phyloP scores from a whole-genome alignment of 2,329 filamentous ascomycete species.

The Onygenales sp. region DNA sequence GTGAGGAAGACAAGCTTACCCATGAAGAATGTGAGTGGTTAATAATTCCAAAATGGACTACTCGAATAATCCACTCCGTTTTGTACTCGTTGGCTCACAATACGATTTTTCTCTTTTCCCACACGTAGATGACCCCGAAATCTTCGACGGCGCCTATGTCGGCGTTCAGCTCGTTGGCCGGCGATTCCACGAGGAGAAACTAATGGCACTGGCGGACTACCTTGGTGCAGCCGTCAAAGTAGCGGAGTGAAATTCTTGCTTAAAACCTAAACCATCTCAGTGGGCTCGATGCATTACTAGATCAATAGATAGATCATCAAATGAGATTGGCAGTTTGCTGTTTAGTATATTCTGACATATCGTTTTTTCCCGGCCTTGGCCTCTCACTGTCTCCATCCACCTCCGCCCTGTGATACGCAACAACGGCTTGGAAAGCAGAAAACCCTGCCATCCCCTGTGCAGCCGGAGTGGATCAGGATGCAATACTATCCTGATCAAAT shows the following conservation, averaged over 20 bases:
- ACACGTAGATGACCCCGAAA: slow-evolving; percentile 37
- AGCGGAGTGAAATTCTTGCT: not conserved
- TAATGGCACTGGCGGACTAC: slow-evolving; percentile 36
- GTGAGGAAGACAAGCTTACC: slow-evolving; percentile 33
- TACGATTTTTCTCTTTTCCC: not conserved
- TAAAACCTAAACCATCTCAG: too few species aligned
- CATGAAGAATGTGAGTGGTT: slow-evolving; percentile 39
- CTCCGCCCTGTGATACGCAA: too few species aligned
- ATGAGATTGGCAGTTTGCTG: too few species aligned
- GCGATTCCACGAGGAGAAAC: slow-evolving; percentile 44
- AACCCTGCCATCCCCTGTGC: too few species aligned
- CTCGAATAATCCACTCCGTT: not conserved
- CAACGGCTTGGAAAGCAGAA: too few species aligned
- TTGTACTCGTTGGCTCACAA: not conserved
- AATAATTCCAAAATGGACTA: not conserved
- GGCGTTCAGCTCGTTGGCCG: slow-evolving; percentile 40
- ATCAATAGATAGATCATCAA: too few species aligned
- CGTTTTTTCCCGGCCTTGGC: too few species aligned
- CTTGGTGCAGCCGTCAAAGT: slow-evolving; percentile 14
- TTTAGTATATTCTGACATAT: too few species aligned
- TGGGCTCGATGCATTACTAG: too few species aligned
- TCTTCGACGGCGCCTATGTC: slow-evolving; percentile 41
- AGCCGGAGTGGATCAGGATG: too few species aligned
- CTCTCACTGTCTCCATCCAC: too few species aligned
- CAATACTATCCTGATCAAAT: too few species aligned